Percentiles rank a stretch among this genome's conserved stretches.
phyloP scores from a whole-genome alignment of 1,284 basidiomycete genomes.

The Microbotryum violaceum region DNA sequence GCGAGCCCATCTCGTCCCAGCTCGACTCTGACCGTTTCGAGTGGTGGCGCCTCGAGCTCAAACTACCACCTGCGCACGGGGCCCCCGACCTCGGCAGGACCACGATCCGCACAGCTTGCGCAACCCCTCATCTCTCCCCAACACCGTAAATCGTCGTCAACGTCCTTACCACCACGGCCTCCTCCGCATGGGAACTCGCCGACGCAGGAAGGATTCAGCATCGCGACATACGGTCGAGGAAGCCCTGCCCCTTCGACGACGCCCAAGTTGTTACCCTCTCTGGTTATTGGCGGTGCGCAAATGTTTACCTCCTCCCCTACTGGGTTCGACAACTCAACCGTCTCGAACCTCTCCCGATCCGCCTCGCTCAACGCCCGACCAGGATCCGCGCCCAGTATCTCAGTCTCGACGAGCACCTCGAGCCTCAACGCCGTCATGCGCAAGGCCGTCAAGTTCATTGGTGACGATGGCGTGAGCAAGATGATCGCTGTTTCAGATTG shows the following conservation, averaged over 20 bases:
- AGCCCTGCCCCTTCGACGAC: neutral
- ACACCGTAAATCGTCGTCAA: neutral
- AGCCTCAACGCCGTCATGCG: conserved; percentile 63
- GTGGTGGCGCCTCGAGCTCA: neutral
- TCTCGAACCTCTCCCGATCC: conserved; percentile 46
- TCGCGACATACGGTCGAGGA: conserved; percentile 2
- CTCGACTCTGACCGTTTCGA: neutral
- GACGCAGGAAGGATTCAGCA: conserved; percentile 6
- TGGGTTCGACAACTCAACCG: conserved; percentile 4
- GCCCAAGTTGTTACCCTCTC: neutral
- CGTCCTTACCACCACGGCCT: too few species aligned
- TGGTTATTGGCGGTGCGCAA: too few species aligned
- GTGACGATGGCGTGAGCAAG: conserved; percentile 61
- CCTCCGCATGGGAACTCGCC: neutral
- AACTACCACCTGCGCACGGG: neutral
- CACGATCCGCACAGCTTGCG: neutral
- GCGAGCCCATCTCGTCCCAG: conserved; percentile 11
- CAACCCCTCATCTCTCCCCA: neutral
- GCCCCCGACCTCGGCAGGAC: neutral
- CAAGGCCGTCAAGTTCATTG: conserved; percentile 75
- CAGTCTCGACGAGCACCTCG: neutral
- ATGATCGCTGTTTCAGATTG: conserved; percentile 74
- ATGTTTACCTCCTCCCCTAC: neutral
- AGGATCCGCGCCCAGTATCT: neutral
- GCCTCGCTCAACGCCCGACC: conserved; percentile 6